phyloP scores from a whole-genome alignment of 352 stramenopile genomes.

The Hyaloperonospora brassicae region DNA sequence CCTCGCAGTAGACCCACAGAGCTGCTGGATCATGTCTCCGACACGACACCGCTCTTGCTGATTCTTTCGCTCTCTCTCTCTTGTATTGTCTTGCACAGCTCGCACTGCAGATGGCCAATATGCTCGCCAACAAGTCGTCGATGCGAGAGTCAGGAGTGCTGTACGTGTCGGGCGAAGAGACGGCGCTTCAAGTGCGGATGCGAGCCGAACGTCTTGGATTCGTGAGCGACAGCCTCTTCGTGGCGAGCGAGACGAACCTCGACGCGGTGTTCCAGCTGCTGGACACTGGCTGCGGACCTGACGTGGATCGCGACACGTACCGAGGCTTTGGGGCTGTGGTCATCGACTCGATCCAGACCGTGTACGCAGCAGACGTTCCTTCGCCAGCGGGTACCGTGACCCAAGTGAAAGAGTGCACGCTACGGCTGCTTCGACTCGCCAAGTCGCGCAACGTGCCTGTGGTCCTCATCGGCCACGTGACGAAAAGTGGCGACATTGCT shows the following conservation, averaged over 20 bases:
- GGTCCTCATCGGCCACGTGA: conserved; percentile 95
- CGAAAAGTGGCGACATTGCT: conserved; percentile 93
- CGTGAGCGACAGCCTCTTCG: conserved; percentile 54
- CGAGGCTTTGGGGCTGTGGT: conserved; percentile 70
- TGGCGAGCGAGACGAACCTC: conserved; percentile 81
- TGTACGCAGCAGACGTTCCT: conserved; percentile 83
- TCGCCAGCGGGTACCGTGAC: conserved; percentile 82
- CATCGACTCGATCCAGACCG: conserved; percentile 96
- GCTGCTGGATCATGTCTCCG: too few relatives aligned
- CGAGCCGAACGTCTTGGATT: conserved; percentile 82
- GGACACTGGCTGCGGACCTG: conserved; percentile 19
- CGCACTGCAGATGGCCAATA: conserved; percentile 90
- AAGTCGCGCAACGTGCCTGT: conserved; percentile 90
- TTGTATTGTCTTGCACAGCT: conserved; percentile 34
- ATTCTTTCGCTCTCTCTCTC: background rate
- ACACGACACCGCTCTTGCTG: too few relatives aligned
- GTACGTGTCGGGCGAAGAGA: conserved; percentile 96
- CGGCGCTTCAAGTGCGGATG: conserved; percentile 91
- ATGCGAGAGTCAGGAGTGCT: conserved; percentile 60
- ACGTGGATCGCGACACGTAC: conserved; percentile 2
- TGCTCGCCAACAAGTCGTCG: conserved; percentile 37
- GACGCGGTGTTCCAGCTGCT: conserved; percentile 63
- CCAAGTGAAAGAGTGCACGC: conserved; percentile 93
- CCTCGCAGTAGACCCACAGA: too few relatives aligned
- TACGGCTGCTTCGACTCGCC: conserved; percentile 88